Conservation (phyloP, 2,329 filamentous ascomycete genomes). For the Trichoderma semiorbis region DNA sequence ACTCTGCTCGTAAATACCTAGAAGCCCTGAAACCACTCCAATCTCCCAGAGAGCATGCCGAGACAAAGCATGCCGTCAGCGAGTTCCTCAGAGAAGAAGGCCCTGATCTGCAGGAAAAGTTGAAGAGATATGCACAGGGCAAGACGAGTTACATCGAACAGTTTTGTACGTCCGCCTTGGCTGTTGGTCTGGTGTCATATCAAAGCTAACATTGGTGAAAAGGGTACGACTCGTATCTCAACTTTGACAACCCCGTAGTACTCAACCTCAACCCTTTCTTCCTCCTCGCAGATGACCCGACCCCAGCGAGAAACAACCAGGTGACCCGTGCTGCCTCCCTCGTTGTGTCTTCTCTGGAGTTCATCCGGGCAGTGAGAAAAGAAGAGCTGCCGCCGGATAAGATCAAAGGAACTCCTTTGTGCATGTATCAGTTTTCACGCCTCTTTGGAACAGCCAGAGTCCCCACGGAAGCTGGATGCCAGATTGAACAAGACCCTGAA, state of each 20-base stretch:
- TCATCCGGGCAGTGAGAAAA: slow-evolving; percentile 86
- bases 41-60: slow-evolving; percentile 72
- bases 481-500: slow-evolving; percentile 91
- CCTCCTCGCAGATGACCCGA: slow-evolving; percentile 93
- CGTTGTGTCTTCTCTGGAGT: slow-evolving; percentile 83
- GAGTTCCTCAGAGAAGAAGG: slow-evolving; percentile 83
- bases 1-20: slow-evolving; percentile 75
- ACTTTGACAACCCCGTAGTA: slow-evolving; percentile 96
- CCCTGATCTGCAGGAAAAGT: slow-evolving; percentile 77
- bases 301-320: slow-evolving; percentile 92
- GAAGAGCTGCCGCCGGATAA: slow-evolving; percentile 91
- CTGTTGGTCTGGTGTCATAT: neutral
- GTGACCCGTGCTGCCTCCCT: slow-evolving; percentile 91
- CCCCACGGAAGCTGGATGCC: slow-evolving; percentile 89
- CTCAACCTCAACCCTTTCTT: slow-evolving; percentile 98
- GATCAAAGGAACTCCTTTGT: slow-evolving; percentile 76
- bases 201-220: slow-evolving; percentile 17
- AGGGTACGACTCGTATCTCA: slow-evolving; percentile 99
- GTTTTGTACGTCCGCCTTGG: slow-evolving; percentile 68
- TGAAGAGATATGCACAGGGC: slow-evolving; percentile 85
- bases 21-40: slow-evolving; percentile 78
- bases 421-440: slow-evolving; percentile 97
- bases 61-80: slow-evolving; percentile 73
- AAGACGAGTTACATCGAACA: slow-evolving; percentile 98
- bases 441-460: slow-evolving; percentile 93